Evolutionary conservation across 805 yeast species (phyloP).

Genomic region (Pichia paraexigua): DNA sequence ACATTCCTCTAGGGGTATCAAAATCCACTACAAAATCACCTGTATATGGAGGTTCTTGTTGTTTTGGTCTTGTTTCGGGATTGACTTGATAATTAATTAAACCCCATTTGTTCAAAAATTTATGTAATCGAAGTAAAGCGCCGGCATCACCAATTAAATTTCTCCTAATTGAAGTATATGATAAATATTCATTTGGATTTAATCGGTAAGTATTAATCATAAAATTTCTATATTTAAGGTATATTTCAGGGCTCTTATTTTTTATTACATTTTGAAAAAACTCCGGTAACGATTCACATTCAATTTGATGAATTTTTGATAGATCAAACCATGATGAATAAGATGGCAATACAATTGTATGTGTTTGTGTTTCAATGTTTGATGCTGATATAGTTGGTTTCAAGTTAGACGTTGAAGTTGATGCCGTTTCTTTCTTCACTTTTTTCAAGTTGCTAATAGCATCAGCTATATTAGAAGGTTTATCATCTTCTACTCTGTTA

Average conservation of each 20-base stretch:
- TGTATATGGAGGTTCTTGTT: constrained; percentile 64
- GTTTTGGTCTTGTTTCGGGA: constrained; percentile 62
- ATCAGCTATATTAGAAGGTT: neutral
- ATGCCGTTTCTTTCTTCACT: neutral
- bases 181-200: constrained; percentile 82
- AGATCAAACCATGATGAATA: constrained; percentile 82
- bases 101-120: constrained; percentile 87
- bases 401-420: neutral
- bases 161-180: constrained; percentile 86
- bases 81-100: constrained; percentile 87
- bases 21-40: constrained; percentile 70
- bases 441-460: neutral
- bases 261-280: constrained; percentile 56
- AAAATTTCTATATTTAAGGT: constrained; percentile 77
- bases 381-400: constrained; percentile 11
- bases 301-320: constrained; percentile 66
- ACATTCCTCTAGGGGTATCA: constrained; percentile 88
- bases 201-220: constrained; percentile 82
- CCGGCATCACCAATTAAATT: constrained; percentile 90
- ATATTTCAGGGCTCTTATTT: constrained; percentile 76
- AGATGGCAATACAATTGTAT: constrained; percentile 78
- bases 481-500: neutral
- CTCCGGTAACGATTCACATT: constrained; percentile 79
- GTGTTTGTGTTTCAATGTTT: constrained; percentile 48
- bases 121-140: constrained; percentile 74